Conservation (phyloP, 2,329 filamentous ascomycete species). For the Lachnellula willkommii region DNA sequence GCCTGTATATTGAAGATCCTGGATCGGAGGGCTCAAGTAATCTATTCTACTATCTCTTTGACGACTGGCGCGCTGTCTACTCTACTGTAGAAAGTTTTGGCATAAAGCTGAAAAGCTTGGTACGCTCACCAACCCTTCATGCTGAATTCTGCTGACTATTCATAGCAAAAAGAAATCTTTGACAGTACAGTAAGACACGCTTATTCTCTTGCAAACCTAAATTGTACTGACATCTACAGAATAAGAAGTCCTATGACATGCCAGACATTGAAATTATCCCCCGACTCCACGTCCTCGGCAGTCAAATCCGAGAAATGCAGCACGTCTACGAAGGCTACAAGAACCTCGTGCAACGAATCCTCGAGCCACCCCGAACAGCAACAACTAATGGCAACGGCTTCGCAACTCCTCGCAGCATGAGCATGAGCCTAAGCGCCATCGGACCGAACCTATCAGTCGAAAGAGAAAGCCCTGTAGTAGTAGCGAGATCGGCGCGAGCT, state of each 20-base stretch:
- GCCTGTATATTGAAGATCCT: slow-evolving; percentile 27
- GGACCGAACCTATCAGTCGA: slow-evolving; percentile 32
- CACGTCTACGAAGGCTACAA: slow-evolving; percentile 57
- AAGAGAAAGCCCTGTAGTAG: background rate
- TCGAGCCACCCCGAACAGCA: slow-evolving; percentile 29
- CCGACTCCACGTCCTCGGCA: slow-evolving; percentile 53
- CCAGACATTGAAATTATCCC: slow-evolving; percentile 49
- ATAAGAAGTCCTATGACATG: slow-evolving; percentile 33
- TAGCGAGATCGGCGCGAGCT: slow-evolving; percentile 41
- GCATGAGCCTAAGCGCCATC: slow-evolving; percentile 18
- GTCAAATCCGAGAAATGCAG: slow-evolving; percentile 54
- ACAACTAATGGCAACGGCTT: background rate
- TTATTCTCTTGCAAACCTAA: background rate
- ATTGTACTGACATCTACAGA: slow-evolving; percentile 20
- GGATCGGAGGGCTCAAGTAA: slow-evolving; percentile 50
- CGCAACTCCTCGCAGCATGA: slow-evolving; percentile 25
- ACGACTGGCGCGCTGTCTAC: slow-evolving; percentile 58
- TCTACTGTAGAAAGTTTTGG: slow-evolving; percentile 46
- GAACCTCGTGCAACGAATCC: slow-evolving; percentile 53
- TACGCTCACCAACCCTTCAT: slow-evolving; percentile 27
- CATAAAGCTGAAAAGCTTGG: slow-evolving; percentile 44
- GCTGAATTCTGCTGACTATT: background rate
- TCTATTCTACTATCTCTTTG: slow-evolving; percentile 62
- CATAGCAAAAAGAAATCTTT: slow-evolving; percentile 23
- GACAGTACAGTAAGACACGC: slow-evolving; percentile 23